Base-by-base conservation (phyloP, 768 basidiomycete genomes). In the Gloeophyllum trabeum region DNA sequence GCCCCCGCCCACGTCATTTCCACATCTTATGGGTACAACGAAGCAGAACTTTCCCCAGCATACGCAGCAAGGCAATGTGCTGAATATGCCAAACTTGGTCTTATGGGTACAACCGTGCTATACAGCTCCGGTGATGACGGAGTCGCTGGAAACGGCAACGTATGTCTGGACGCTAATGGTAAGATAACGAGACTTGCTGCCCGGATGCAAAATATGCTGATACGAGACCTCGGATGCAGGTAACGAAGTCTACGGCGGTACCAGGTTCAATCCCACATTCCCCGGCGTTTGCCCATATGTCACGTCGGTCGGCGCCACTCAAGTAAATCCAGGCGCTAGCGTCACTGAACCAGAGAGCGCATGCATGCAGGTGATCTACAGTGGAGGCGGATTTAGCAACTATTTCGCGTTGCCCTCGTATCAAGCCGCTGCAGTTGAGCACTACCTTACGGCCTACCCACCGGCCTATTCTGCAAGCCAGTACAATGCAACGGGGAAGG, bases 61-160 rank as follows among this genome's bases (percentile, higher is more conserved):
- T 69, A 66, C 45, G 54, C 61, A 20, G 49, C 49, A 25, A 60
- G 69, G 24, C 66, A 69, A 41, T 70, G 68, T 48, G 46, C 55
- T 4, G 70, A 71, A 46, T 72, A 70, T 44, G 70, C 57, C 24
- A 71, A 71, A 45, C 54, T 66, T 6, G 66, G 66, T 22, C 46
- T 67, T 19, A 52, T 66, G 53, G 66, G 68, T 40, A 35, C 53
- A n/a, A 65, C 48, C 18, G 28, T 52, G 18, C 41, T 54, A 5
- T 54, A 49, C 37, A 54, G 54, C 49, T 37, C 36, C 36, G 28
- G 28, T 32, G 28, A 32, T 32, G 10, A 32, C 16, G 28, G 28
- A 10, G 28, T 32, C 28, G 28, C 28, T 32, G 28, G 28, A 10
- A 32, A 32, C 28, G 10, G 16, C 28, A 16, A 16, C 16, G 10